Base-by-base conservation (phyloP, 768 basidiomycete genomes). In the Stropharia rugosoannulata region DNA sequence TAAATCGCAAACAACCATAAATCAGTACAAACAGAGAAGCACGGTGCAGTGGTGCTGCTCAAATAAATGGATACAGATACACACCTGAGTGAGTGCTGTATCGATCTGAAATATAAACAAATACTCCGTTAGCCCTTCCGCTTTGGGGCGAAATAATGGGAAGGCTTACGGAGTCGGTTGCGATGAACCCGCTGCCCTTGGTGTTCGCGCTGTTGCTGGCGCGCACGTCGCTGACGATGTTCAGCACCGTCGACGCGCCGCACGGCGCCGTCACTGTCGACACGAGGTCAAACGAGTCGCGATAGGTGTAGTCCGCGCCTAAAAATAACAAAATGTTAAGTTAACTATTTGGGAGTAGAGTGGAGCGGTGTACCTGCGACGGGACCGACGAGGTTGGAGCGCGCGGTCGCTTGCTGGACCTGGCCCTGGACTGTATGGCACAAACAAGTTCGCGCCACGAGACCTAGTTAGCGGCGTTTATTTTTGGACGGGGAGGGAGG, bases 211-310 rank as follows among this genome's bases (percentile, higher is more conserved):
- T n/a, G 45, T 65, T 66, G 57, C 58, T n/a, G n/a, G 65, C 38
- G 58, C 59, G 15, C 62, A 60, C n/a, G n/a, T n/a, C 62, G 27
- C 62, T 61, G 37, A 64, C 57, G 44, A 65, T 59, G 55, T 64
- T 66, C 16, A 68, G 53, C 11, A 68, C 62, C 8, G 62, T 56
- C 41, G 51, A 56, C 22, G 57, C 59, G n/a, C 65, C 65, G 57
- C 67, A 68, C 22, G 64, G 65, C 25, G 58, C 57, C 8, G 49
- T 22, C 15, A 64, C 65, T 11, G 64, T 65, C 42, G 61, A 59
- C 27, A 60, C 63, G 22, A 68, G 62, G 41, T 68, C 67, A 52
- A 66, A 68, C 7, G 32, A 54, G 49, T 68, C 65, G 41, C 63
- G 61, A 41, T 66, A 68, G 51, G 59, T 59, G 54, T 66, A 68